These are phyloP conservation scores for Fragilaria crotonensis DNA, from an alignment of 108 stramenopile genomes.

Conservation along the genomic window DNA sequence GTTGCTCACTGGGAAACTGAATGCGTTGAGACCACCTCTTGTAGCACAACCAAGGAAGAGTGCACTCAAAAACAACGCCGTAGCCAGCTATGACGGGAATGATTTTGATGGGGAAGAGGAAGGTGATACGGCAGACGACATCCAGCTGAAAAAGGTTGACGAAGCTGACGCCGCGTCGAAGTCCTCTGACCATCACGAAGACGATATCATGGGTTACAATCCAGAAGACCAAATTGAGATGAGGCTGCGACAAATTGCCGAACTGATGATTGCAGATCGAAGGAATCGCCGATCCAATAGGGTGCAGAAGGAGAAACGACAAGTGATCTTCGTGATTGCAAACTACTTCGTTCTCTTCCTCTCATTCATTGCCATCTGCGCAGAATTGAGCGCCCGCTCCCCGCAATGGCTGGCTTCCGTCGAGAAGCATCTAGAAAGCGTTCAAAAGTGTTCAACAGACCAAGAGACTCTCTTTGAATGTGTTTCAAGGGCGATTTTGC, in stretches of 20 bases:
- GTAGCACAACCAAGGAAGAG: neutral
- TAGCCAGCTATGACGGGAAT: too few relatives aligned
- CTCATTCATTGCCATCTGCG: conserved; percentile 70
- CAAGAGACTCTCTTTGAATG: conserved; percentile 70
- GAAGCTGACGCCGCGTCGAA: neutral
- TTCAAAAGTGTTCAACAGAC: conserved; percentile 75
- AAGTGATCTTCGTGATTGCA: conserved; percentile 68
- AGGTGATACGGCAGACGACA: too few relatives aligned
- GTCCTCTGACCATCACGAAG: neutral
- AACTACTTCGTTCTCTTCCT: conserved; percentile 79
- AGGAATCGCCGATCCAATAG: conserved; percentile 4
- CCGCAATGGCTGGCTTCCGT: conserved; percentile 67
- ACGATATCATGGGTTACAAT: conserved; percentile 23
- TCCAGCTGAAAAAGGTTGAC: too few relatives aligned
- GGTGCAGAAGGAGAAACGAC: conserved; percentile 53
- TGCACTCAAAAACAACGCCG: neutral
- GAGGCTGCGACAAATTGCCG: conserved; percentile 38
- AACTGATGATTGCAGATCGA: conserved; percentile 18
- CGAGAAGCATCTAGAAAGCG: conserved; percentile 62
- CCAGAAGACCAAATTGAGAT: conserved; percentile 39
- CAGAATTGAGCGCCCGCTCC: conserved; percentile 71
- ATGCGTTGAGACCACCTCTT: conserved; percentile 5
- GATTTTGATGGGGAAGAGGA: too few relatives aligned
- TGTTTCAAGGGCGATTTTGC: conserved; percentile 72
- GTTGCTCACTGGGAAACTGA: conserved; percentile 19